Base-by-base conservation (phyloP, 1,139 yeast species). In the Sugiyamaella novakii region DNA sequence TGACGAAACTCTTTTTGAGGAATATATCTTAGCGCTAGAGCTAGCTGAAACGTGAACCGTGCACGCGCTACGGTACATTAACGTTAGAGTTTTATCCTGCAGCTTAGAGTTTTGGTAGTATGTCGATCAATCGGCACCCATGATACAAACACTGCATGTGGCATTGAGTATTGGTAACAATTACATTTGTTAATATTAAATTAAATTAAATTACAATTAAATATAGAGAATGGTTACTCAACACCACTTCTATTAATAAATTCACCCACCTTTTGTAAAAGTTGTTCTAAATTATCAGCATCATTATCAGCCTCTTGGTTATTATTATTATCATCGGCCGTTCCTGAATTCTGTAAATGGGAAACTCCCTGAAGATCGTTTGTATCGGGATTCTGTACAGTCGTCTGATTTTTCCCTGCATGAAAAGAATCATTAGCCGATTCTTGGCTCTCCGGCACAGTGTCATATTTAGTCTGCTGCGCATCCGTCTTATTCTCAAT, bases 231-330 rank as follows among this genome's bases (percentile, higher is more conserved):
- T 14, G 6, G 11, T 17, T 14, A 10, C 14, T 18, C 36, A 10
- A 18, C 47, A 3, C 36, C 36, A 10, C 34, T 39, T 34, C 41
- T 29, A 14, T 45, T 61, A 31, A 66, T 67, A 36, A 59, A 65
- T 29, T 64, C 67, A 24, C 68, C 70, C 11, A 66, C 69, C 30
- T 63, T 62, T 47, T 63, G 66, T 21, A 66, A 53, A 22, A 65
- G 57, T 24, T 55, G 54, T 42, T 63, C 62, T 7, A 65, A 49
- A 21, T 64, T 60, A 18, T 55, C 47, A 8, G 52, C 51, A 24
- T 53, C 57, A 36, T 49, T 58, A 15, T 50, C 57, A 5, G 45
- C 54, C 15, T 27, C 42, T 11, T 39, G 5, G 15, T 29, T 24
- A 14, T 5, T 12, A 14, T 54, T 6, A 52, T 54, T 5, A 52